Conservation (phyloP, 495 filamentous ascomycete species). For the Penicillium paradoxum region DNA sequence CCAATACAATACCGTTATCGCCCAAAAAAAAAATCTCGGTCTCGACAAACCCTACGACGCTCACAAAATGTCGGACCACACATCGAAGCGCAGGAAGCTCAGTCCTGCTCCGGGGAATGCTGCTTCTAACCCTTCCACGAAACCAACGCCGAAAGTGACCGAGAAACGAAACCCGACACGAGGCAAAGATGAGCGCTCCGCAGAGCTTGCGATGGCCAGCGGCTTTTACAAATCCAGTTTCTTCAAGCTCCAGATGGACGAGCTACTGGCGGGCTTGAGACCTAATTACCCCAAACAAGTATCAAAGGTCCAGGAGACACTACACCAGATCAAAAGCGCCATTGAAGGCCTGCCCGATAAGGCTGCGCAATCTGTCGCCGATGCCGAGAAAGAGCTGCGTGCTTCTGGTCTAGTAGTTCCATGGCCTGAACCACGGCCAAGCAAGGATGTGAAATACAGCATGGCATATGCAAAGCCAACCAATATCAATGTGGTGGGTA, state of each 20-base stretch:
- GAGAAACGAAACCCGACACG: slow-evolving; percentile 8
- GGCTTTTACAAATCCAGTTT: slow-evolving; percentile 62
- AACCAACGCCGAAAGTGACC: slow-evolving; percentile 8
- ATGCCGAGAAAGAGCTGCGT: slow-evolving; percentile 64
- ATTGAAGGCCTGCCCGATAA: slow-evolving; percentile 65
- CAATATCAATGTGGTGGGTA: slow-evolving; percentile 82
- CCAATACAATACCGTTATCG: slow-evolving; percentile 17
- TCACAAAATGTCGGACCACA: slow-evolving; percentile 30
- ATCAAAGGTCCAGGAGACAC: slow-evolving; percentile 56
- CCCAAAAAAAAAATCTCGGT: slow-evolving; percentile 20
- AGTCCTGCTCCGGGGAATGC: slow-evolving; percentile 28
- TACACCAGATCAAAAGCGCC: slow-evolving; percentile 67
- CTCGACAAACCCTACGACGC: neutral
- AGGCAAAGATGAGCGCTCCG: slow-evolving; percentile 28
- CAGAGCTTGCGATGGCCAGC: slow-evolving; percentile 39
- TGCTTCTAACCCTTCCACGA: slow-evolving; percentile 7
- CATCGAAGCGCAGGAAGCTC: slow-evolving; percentile 35
- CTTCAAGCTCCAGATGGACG: slow-evolving; percentile 85
- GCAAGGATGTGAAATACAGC: slow-evolving; percentile 70
- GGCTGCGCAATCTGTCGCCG: slow-evolving; percentile 52
- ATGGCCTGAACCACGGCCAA: slow-evolving; percentile 72
- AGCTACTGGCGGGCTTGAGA: slow-evolving; percentile 65
- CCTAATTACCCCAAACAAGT: slow-evolving; percentile 64
- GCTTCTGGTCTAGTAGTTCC: slow-evolving; percentile 64
- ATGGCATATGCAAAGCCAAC: slow-evolving; percentile 70